Evolutionary conservation across 192 early-diverging fungal species (phyloP).

Genomic region (Rhizophagus clarus): DNA sequence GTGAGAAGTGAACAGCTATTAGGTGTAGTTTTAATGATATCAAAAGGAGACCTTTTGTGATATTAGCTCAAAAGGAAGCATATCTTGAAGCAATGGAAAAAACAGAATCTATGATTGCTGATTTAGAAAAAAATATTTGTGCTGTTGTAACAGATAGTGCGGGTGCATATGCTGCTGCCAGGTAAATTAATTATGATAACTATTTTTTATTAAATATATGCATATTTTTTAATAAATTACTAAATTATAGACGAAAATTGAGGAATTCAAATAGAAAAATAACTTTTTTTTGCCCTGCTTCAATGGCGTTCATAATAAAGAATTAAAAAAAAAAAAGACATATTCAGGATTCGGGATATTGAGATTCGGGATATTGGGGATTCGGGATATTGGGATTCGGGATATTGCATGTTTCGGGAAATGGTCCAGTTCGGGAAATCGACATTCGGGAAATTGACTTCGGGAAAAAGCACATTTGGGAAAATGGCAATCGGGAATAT

Average conservation of each 20-base stretch:
- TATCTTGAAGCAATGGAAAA: background rate
- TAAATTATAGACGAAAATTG: background rate
- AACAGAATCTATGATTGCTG: background rate
- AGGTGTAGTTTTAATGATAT: background rate
- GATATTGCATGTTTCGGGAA: too few relatives aligned
- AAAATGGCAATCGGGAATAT: too few relatives aligned
- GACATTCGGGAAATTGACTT: too few relatives aligned
- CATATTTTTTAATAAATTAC: background rate
- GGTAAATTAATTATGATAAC: conserved; percentile 1
- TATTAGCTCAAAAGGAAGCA: background rate
- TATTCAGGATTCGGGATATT: too few relatives aligned
- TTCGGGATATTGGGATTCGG: too few relatives aligned
- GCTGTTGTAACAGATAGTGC: conserved; percentile 14
- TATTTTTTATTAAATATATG: background rate
- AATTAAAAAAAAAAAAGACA: too few relatives aligned
- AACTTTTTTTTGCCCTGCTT: too few relatives aligned
- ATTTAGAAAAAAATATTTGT: background rate
- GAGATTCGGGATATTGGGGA: too few relatives aligned
- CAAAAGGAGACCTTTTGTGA: background rate
- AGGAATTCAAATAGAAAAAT: background rate
- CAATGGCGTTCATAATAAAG: too few relatives aligned
- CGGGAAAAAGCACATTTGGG: too few relatives aligned
- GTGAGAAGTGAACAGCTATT: background rate
- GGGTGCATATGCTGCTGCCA: background rate
- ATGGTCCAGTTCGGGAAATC: too few relatives aligned